Conservation (phyloP, 2,329 filamentous ascomycete species). For the Calonectria crousiana region DNA sequence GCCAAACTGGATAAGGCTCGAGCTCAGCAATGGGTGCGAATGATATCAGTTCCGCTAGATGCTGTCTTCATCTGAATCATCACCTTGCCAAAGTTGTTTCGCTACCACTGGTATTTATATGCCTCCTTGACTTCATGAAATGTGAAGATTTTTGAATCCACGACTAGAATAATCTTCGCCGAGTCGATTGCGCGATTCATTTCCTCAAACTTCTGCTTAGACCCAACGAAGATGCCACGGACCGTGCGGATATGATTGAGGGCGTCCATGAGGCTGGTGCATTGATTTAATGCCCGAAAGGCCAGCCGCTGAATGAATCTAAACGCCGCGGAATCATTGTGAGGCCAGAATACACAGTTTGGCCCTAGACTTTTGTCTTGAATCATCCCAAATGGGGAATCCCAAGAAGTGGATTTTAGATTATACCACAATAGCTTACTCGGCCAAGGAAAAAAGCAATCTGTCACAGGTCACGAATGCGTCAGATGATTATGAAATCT, state of each 20-base stretch:
- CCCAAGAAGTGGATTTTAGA: not conserved
- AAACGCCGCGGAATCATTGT: not conserved
- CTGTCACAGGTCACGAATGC: too few species aligned
- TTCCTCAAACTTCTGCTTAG: constrained; percentile 9
- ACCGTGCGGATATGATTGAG: constrained; percentile 4
- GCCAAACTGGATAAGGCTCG: not conserved
- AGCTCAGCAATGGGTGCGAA: not conserved
- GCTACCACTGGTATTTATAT: constrained; percentile 9
- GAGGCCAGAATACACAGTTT: not conserved
- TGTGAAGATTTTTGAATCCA: constrained; percentile 6
- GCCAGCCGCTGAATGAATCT: not conserved
- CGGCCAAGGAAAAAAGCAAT: too few species aligned
- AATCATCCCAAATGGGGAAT: not conserved
- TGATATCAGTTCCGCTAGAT: not conserved
- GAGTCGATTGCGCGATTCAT: constrained; percentile 12
- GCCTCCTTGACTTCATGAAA: not conserved
- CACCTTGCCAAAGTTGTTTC: constrained; percentile 14
- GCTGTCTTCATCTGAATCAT: not conserved
- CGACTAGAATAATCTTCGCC: constrained; percentile 11
- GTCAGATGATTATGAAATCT: too few species aligned
- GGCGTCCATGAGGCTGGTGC: not conserved
- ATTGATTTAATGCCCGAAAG: not conserved
- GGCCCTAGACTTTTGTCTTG: too few species aligned
- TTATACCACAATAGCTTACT: too few species aligned
- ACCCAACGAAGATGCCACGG: constrained; percentile 19